Evolutionary conservation across 2,329 filamentous ascomycete genomes (phyloP).

Genomic region (Sarocladiaceae sp.): DNA sequence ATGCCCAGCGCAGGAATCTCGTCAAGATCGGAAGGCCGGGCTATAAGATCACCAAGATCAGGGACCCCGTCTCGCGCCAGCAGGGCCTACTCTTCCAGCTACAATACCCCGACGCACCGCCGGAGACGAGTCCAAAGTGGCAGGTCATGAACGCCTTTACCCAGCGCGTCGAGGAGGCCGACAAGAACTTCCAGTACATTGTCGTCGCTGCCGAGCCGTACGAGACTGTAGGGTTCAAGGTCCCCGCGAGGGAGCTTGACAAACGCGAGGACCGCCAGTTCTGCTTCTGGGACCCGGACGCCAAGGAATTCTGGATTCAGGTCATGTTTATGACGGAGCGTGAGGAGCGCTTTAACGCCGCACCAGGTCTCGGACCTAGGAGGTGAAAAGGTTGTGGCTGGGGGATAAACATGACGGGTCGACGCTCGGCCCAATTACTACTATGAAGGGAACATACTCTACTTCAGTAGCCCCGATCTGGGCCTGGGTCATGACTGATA

Average conservation of each 20-base stretch:
- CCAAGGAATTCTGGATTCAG: slow-evolving; percentile 96
- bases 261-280: slow-evolving; percentile 82
- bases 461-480: too few relatives aligned
- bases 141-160: slow-evolving; percentile 98
- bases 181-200: slow-evolving; percentile 91
- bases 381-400: background rate
- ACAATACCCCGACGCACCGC: slow-evolving; percentile 85
- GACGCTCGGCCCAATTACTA: too few relatives aligned
- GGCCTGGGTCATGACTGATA: too few relatives aligned
- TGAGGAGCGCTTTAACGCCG: slow-evolving; percentile 76
- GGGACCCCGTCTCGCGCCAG: slow-evolving; percentile 82
- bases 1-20: slow-evolving; percentile 70
- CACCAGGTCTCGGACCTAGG: slow-evolving; percentile 51
- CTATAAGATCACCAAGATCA: slow-evolving; percentile 95
- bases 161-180: slow-evolving; percentile 90
- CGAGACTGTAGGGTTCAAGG: slow-evolving; percentile 94
- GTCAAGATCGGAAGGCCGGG: slow-evolving; percentile 95
- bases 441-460: too few relatives aligned
- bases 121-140: slow-evolving; percentile 68
- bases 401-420: background rate
- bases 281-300: slow-evolving; percentile 91
- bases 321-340: slow-evolving; percentile 98
- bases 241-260: slow-evolving; percentile 90
- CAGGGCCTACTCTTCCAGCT: slow-evolving; percentile 92
- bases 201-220: slow-evolving; percentile 95